These are phyloP conservation scores for Eucalyptus cladocalyx DNA, from an alignment of 345 rosid genomes.

Conservation along the genomic window DNA sequence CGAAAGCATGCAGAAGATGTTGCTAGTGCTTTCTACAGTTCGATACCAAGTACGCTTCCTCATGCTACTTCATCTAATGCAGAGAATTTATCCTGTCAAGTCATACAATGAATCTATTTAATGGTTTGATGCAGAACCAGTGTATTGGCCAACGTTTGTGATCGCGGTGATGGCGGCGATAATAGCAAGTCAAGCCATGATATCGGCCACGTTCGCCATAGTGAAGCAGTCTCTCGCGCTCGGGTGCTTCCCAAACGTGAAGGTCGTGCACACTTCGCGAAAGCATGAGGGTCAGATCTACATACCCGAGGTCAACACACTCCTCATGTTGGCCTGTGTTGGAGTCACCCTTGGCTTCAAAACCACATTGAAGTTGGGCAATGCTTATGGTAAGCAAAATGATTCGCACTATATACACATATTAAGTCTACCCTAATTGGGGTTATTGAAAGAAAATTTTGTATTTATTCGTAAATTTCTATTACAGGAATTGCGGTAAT, in stretches of 20 bases:
- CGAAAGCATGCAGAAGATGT: not conserved
- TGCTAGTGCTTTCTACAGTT: slow-evolving; percentile 1
- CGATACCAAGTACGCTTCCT: slow-evolving; percentile 6
- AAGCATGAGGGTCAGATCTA: slow-evolving; percentile 13
- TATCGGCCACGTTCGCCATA: slow-evolving; percentile 20
- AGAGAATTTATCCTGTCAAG: not conserved
- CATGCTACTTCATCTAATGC: not conserved
- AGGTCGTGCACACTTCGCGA: slow-evolving; percentile 15
- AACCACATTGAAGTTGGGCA: slow-evolving; percentile 8
- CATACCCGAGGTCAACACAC: slow-evolving; percentile 14
- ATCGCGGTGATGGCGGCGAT: slow-evolving; percentile 13
- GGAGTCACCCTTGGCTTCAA: slow-evolving; percentile 18
- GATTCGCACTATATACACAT: not conserved
- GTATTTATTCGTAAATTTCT: not conserved
- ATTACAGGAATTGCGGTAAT: slow-evolving; percentile 17
- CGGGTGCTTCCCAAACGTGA: slow-evolving; percentile 17
- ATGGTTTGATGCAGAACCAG: not conserved
- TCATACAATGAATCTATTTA: not conserved
- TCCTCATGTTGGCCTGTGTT: slow-evolving; percentile 21
- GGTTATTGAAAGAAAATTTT: not conserved
- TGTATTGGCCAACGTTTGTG: slow-evolving; percentile 21
- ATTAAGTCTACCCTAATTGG: not conserved
- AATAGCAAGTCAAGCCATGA: slow-evolving; percentile 22
- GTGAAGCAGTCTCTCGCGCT: slow-evolving; percentile 18
- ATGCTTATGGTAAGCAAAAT: slow-evolving; percentile 15